Conservation (phyloP, 176 grass and related monocot genomes). For the Tuctoria greenei region DNA sequence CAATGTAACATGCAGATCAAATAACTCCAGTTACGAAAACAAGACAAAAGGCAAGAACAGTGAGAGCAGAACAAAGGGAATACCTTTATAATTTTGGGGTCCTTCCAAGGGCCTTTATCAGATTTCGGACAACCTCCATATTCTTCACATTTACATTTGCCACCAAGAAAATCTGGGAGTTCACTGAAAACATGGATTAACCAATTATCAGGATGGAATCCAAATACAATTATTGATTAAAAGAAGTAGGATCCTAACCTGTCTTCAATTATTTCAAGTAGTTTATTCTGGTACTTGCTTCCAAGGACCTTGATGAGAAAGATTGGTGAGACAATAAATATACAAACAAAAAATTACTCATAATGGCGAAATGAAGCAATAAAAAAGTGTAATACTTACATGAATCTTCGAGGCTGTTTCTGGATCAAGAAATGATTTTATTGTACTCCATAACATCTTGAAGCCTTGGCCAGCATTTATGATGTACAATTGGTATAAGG, state of each 20-base stretch:
- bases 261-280: slow-evolving; percentile 87
- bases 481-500: slow-evolving; percentile 68
- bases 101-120: slow-evolving; percentile 86
- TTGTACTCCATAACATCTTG: slow-evolving; percentile 84
- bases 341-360: slow-evolving; percentile 12
- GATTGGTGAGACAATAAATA: slow-evolving; percentile 23
- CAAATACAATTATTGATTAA: slow-evolving; percentile 29
- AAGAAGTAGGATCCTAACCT: slow-evolving; percentile 43
- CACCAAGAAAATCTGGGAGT: slow-evolving; percentile 91
- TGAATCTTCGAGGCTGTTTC: slow-evolving; percentile 95
- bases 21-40: not conserved
- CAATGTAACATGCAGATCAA: not conserved
- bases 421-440: slow-evolving; percentile 97
- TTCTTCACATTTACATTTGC: slow-evolving; percentile 77
- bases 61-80: slow-evolving; percentile 2
- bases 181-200: slow-evolving; percentile 58
- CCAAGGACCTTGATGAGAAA: slow-evolving; percentile 76
- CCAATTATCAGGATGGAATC: slow-evolving; percentile 39
- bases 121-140: slow-evolving; percentile 86
- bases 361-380: slow-evolving; percentile 3
- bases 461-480: slow-evolving; percentile 96
- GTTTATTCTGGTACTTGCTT: slow-evolving; percentile 76
- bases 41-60: not conserved
- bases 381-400: slow-evolving; percentile 42
- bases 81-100: slow-evolving; percentile 83